phyloP scores from a whole-genome alignment of 108 stramenopile genomes.

The Skeletonema costatum region DNA sequence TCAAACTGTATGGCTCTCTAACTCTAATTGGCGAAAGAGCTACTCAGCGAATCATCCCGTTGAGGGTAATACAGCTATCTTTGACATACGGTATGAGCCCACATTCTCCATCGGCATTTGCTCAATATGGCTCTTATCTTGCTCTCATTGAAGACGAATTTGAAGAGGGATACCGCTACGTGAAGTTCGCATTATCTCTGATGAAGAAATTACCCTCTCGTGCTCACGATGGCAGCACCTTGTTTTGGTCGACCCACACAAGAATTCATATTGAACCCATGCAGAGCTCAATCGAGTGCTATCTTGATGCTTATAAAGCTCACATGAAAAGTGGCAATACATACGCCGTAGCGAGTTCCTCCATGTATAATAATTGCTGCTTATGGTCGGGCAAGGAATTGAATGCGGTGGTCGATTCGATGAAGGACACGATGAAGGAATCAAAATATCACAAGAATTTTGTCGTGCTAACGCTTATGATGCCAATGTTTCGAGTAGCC shows the following conservation, averaged over 20 bases:
- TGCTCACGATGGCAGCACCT: not conserved
- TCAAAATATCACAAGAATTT: not conserved
- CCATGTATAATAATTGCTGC: not conserved
- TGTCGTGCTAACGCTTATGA: not conserved
- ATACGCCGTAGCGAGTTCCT: conserved; percentile 1
- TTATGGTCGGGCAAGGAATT: conserved; percentile 17
- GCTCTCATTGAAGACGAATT: not conserved
- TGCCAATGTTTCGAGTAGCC: not conserved
- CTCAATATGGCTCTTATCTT: conserved; percentile 9
- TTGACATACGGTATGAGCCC: conserved; percentile 22
- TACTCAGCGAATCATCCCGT: not conserved
- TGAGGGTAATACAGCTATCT: conserved; percentile 21
- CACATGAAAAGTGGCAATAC: conserved; percentile 8
- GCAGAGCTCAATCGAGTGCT: conserved; percentile 10
- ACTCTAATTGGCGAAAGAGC: not conserved
- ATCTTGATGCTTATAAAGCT: not conserved
- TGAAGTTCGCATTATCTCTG: no score
- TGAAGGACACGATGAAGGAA: not conserved
- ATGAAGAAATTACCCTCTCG: no score
- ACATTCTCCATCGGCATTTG: conserved; percentile 14
- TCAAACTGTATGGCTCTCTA: not conserved
- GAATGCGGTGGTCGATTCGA: not conserved
- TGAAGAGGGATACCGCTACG: not conserved
- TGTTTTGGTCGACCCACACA: not conserved
- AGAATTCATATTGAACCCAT: not conserved